Conservation (phyloP, 345 rosid species). For the Jatropha curcas region DNA sequence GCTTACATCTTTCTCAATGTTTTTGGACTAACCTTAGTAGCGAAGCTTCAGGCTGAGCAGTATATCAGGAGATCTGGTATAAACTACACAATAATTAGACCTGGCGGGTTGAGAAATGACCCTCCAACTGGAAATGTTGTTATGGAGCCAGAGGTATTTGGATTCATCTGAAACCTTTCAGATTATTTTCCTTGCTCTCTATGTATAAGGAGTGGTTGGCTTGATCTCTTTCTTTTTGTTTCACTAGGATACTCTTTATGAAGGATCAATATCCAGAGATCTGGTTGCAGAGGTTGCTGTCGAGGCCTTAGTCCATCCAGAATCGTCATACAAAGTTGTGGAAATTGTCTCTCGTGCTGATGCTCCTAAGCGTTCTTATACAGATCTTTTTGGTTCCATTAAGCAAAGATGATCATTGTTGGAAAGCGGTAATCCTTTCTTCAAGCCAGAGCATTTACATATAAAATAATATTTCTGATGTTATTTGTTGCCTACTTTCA, state of each 20-base stretch:
- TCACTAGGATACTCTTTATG: slow-evolving; percentile 68
- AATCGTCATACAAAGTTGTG: slow-evolving; percentile 73
- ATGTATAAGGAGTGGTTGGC: background rate
- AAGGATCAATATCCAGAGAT: slow-evolving; percentile 82
- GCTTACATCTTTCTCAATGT: slow-evolving; percentile 86
- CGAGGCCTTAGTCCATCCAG: slow-evolving; percentile 61
- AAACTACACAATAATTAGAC: slow-evolving; percentile 79
- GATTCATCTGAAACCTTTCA: background rate
- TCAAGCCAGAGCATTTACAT: background rate
- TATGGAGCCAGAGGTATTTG: slow-evolving; percentile 80
- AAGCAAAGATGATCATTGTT: slow-evolving; percentile 35
- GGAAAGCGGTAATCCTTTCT: background rate
- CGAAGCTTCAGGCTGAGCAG: slow-evolving; percentile 94
- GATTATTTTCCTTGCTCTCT: slow-evolving; percentile 6
- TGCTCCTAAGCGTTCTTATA: slow-evolving; percentile 58
- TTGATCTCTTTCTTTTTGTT: background rate
- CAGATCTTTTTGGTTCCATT: slow-evolving; percentile 73
- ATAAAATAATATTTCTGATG: no score
- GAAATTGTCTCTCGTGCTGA: slow-evolving; percentile 73
- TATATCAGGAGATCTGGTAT: slow-evolving; percentile 72
- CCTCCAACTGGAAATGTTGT: slow-evolving; percentile 77
- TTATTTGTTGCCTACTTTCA: background rate
- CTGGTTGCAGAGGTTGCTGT: slow-evolving; percentile 83
- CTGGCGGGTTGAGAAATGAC: slow-evolving; percentile 82
- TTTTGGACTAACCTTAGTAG: slow-evolving; percentile 77